phyloP scores from a whole-genome alignment of 2,329 filamentous ascomycete genomes.

The Pseudonectria buxi region DNA sequence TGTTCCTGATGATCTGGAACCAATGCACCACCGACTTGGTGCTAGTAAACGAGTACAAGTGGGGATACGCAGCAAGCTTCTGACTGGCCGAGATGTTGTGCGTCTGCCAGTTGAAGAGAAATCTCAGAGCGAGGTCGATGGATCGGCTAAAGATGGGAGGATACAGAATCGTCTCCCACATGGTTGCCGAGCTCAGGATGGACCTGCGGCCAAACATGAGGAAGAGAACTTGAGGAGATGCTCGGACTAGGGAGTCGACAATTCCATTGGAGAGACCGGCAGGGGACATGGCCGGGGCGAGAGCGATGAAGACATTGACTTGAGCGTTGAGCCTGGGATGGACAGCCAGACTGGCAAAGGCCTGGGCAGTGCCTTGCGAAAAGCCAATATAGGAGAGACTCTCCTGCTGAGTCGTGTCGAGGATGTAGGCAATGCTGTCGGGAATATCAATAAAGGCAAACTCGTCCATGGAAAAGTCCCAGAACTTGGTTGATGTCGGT shows the following conservation, averaged over 20 bases:
- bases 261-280: slow-evolving; percentile 84
- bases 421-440: slow-evolving; percentile 85
- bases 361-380: slow-evolving; percentile 93
- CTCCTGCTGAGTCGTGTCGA: slow-evolving; percentile 72
- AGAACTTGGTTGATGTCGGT: slow-evolving; percentile 72
- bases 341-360: slow-evolving; percentile 87
- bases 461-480: slow-evolving; percentile 98
- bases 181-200: slow-evolving; percentile 85
- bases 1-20: slow-evolving; percentile 98
- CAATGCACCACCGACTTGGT: slow-evolving; percentile 97
- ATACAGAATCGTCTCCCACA: slow-evolving; percentile 96
- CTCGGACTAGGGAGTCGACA: slow-evolving; percentile 87
- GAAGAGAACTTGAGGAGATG: slow-evolving; percentile 86
- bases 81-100: slow-evolving; percentile 78
- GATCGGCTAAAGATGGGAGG: slow-evolving; percentile 85
- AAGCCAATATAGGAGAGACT: slow-evolving; percentile 96
- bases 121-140: slow-evolving; percentile 74
- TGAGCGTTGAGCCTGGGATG: slow-evolving; percentile 88
- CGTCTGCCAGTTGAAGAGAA: slow-evolving; percentile 86
- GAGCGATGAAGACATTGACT: slow-evolving; percentile 90
- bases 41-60: slow-evolving; percentile 93
- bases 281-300: slow-evolving; percentile 94
- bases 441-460: slow-evolving; percentile 98
- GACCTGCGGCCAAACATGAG: slow-evolving; percentile 87
- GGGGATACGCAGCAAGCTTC: slow-evolving; percentile 91